These are phyloP conservation scores for Nakazawaea pomicola DNA, from an alignment of 805 yeast genomes.

Conservation along the genomic window DNA sequence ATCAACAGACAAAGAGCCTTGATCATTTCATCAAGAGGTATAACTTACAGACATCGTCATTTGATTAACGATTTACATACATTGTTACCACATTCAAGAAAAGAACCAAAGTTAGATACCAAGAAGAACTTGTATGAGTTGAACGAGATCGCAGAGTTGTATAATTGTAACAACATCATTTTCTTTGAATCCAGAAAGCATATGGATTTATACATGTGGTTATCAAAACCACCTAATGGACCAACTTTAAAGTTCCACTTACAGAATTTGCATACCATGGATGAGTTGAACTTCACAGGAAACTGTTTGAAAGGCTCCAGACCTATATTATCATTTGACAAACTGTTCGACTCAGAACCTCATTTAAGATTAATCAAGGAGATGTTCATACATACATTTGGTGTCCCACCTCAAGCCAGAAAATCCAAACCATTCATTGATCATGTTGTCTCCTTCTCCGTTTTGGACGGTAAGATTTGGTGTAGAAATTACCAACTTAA, in stretches of 20 bases:
- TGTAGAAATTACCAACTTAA: conserved; percentile 89
- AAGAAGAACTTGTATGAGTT: conserved; percentile 84
- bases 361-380: conserved; percentile 80
- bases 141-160: conserved; percentile 93
- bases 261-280: conserved; percentile 93
- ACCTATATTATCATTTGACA: conserved; percentile 87
- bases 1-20: conserved; percentile 85
- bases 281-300: conserved; percentile 94
- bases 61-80: conserved; percentile 74
- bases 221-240: conserved; percentile 96
- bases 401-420: conserved; percentile 93
- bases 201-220: conserved; percentile 90
- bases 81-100: conserved; percentile 89
- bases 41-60: conserved; percentile 93
- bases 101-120: conserved; percentile 93
- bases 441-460: conserved; percentile 88
- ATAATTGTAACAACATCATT: conserved; percentile 92
- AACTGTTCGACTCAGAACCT: conserved; percentile 62
- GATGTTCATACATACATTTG: conserved; percentile 74
- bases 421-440: conserved; percentile 92
- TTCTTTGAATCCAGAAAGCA: conserved; percentile 96
- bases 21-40: conserved; percentile 90
- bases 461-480: conserved; percentile 94
- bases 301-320: conserved; percentile 94
- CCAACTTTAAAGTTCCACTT: conserved; percentile 92